A percentile compares a stretch with the other conserved stretches of the same genome.
Evolutionary conservation across 352 stramenopile genomes (phyloP).

Genomic region (Elongisporangium senticosum): DNA sequence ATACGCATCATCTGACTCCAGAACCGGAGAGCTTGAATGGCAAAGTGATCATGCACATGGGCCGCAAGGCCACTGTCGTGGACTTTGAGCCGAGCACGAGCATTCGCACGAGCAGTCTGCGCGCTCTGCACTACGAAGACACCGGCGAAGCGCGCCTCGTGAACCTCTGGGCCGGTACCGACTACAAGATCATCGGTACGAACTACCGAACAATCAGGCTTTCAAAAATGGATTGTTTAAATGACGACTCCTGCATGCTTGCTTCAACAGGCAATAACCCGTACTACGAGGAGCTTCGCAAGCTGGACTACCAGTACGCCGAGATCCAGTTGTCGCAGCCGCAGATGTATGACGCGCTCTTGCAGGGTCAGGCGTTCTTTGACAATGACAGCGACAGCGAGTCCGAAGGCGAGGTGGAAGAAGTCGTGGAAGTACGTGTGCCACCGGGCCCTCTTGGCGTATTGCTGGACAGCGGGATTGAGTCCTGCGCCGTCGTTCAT

Average conservation of each 20-base stretch:
- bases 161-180: conserved; percentile 75
- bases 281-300: conserved; percentile 66
- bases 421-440: conserved; percentile 68
- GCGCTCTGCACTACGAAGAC: conserved; percentile 77
- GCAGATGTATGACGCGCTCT: conserved; percentile 49
- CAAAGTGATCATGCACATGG: conserved; percentile 62
- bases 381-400: conserved; percentile 78
- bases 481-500: conserved; percentile 74
- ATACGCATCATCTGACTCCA: conserved; percentile 9
- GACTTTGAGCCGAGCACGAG: conserved; percentile 76
- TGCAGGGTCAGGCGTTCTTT: conserved; percentile 76
- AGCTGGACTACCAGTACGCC: conserved; percentile 66
- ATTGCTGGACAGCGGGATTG: conserved; percentile 70
- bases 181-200: conserved; percentile 76
- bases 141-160: conserved; percentile 69
- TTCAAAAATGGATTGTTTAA: not conserved
- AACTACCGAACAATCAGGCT: not conserved
- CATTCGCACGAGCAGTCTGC: conserved; percentile 67
- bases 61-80: conserved; percentile 68
- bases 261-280: conserved; percentile 28
- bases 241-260: not conserved
- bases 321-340: conserved; percentile 44
- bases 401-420: conserved; percentile 72
- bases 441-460: conserved; percentile 68
- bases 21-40: conserved; percentile 78